Conservation (phyloP, 805 yeast species). For the Ogataea nonfermentans region DNA sequence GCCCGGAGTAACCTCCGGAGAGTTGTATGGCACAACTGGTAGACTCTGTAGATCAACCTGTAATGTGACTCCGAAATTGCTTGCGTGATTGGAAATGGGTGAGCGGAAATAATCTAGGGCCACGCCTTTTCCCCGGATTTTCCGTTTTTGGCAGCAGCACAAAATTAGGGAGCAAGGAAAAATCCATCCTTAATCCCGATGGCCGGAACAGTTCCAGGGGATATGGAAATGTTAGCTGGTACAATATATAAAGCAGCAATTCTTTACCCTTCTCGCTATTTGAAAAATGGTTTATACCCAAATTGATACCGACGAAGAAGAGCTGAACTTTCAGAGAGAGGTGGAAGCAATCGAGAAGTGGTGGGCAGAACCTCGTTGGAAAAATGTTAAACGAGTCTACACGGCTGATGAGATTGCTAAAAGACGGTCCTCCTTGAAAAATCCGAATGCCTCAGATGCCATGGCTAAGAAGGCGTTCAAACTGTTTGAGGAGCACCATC, state of each 20-base stretch:
- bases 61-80: too few relatives aligned
- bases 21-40: too few relatives aligned
- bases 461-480: conserved; percentile 82
- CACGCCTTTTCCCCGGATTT: conserved; percentile 24
- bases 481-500: conserved; percentile 69
- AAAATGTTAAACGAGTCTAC: conserved; percentile 81
- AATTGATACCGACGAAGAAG: conserved; percentile 61
- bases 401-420: conserved; percentile 84
- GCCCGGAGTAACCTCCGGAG: background rate
- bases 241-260: conserved; percentile 1
- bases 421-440: conserved; percentile 79
- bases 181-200: conserved; percentile 6
- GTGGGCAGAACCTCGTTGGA: conserved; percentile 96
- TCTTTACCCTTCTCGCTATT: background rate
- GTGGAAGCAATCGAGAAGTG: conserved; percentile 74
- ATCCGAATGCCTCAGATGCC: conserved; percentile 69
- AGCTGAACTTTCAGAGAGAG: conserved; percentile 60
- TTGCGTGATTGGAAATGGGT: conserved; percentile 10
- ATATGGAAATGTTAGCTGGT: background rate
- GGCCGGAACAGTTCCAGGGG: conserved; percentile 8
- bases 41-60: too few relatives aligned
- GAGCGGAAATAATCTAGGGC: conserved; percentile 10
- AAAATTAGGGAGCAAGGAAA: conserved; percentile 5
- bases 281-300: conserved; percentile 47
- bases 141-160: conserved; percentile 7